A percentile compares a stretch with the other conserved stretches of the same genome.
These are phyloP conservation scores for Micromonas commoda DNA, from an alignment of 139 green algal species.

Conservation along the genomic window DNA sequence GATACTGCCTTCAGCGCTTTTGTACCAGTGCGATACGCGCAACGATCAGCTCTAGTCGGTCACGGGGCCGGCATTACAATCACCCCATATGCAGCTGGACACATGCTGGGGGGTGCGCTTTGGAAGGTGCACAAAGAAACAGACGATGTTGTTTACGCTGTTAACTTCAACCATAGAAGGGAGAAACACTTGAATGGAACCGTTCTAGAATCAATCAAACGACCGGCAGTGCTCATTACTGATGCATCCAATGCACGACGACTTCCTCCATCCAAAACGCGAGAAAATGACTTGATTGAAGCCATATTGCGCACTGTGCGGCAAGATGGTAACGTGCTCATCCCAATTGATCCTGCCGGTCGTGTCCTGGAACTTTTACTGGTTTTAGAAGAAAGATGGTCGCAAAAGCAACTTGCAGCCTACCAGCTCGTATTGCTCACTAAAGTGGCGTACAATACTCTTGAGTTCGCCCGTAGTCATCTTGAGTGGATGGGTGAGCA, in stretches of 20 bases:
- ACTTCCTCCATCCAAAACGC: neutral
- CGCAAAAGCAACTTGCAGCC: neutral
- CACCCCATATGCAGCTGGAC: constrained; percentile 68
- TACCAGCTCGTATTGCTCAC: constrained; percentile 73
- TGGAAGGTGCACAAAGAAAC: constrained; percentile 66
- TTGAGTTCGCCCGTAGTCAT: constrained; percentile 66
- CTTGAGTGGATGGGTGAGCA: constrained; percentile 80
- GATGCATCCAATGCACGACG: constrained; percentile 44
- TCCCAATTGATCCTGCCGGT: constrained; percentile 78
- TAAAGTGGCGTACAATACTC: constrained; percentile 49
- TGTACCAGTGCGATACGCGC: constrained; percentile 10
- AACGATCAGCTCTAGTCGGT: neutral
- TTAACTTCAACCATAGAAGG: constrained; percentile 79
- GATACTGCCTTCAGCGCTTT: constrained; percentile 62
- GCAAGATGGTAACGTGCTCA: constrained; percentile 69
- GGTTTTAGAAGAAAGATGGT: constrained; percentile 32
- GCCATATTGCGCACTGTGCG: constrained; percentile 31
- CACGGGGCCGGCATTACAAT: constrained; percentile 53
- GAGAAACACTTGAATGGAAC: constrained; percentile 65
- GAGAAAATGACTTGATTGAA: neutral
- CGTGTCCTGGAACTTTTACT: constrained; percentile 84
- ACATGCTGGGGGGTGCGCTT: constrained; percentile 72
- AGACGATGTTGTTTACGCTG: constrained; percentile 83
- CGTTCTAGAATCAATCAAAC: constrained; percentile 48
- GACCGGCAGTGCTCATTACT: constrained; percentile 70